phyloP scores from a whole-genome alignment of 257 asterid species.

The Knoxia roxburghii region DNA sequence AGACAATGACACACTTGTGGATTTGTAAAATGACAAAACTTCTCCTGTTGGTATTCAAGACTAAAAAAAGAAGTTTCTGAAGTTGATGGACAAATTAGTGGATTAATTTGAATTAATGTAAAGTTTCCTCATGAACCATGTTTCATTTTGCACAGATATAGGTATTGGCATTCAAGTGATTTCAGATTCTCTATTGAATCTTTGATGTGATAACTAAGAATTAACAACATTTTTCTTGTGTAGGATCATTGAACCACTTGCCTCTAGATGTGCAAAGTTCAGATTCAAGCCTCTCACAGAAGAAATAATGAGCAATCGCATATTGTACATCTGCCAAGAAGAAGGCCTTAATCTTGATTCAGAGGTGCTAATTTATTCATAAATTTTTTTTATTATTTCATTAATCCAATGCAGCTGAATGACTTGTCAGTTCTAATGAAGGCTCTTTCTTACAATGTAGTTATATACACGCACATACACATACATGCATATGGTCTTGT shows the following conservation, averaged over 20 bases:
- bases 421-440: constrained; percentile 16
- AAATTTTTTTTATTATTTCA: constrained; percentile 19
- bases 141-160: not conserved
- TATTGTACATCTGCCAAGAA: constrained; percentile 75
- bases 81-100: not conserved
- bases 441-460: constrained; percentile 69
- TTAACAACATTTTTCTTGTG: constrained; percentile 9
- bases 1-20: not conserved
- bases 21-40: not conserved
- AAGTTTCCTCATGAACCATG: not conserved
- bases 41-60: not conserved
- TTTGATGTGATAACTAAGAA: not conserved
- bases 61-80: not conserved
- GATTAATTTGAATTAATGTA: not conserved
- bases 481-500: not conserved
- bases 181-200: not conserved
- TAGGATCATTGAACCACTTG: constrained; percentile 97
- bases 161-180: not conserved
- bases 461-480: too few species aligned
- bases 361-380: constrained; percentile 51
- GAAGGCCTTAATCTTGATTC: constrained; percentile 79
- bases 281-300: constrained; percentile 96
- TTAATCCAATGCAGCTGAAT: constrained; percentile 5
- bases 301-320: constrained; percentile 74
- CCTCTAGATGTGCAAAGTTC: constrained; percentile 96